Base-by-base conservation (phyloP, 495 filamentous ascomycete genomes). In the Talaromyces stipitatus region DNA sequence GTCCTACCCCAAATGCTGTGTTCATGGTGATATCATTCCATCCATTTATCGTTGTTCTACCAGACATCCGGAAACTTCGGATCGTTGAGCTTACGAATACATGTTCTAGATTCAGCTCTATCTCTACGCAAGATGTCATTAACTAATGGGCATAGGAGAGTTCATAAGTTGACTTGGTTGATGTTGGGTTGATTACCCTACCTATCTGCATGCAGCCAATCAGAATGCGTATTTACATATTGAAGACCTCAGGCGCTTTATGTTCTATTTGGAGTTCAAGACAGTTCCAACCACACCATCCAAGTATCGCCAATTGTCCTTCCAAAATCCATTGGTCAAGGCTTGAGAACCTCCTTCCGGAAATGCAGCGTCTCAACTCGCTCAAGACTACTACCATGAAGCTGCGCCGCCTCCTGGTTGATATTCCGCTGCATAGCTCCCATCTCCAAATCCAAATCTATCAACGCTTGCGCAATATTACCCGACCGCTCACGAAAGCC, bases 1-100 rank as follows among this genome's bases (percentile, higher is more conserved):
- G n/a, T 41, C 16, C 28, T n/a, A n/a, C n/a, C n/a, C n/a, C n/a
- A n/a, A 9, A 41, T 41, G 36, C 18, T 41, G 36, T 41, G 36
- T 48, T 48, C 45, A 48, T 48, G 45, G 45, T 48, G 45, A 48
- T 48, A 48, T 48, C 45, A 48, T 48, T 48, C 14, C 22, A 12
- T 33, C 12, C 7, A 33, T 7, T 33, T 6, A 7, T 46, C 16
- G 22, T 9, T 18, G 12, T 8, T 46, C 1, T 11, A 11, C 1
- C 11, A 4, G 20, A 16, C 18, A 48, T 23, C 14, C 45, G 45
- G 45, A 48, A 24, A 20, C 45, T 5, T 48, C 45, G 45, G 45
- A 48, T 27, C 10, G 18, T 18, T 16, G 14, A n/a, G 28, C 28
- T 18, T 41, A 16, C 12, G n/a, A 41, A 41, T 18, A 16, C 7